phyloP scores from a whole-genome alignment of 2,329 filamentous ascomycete genomes.

The Colletotrichum truncatum region DNA sequence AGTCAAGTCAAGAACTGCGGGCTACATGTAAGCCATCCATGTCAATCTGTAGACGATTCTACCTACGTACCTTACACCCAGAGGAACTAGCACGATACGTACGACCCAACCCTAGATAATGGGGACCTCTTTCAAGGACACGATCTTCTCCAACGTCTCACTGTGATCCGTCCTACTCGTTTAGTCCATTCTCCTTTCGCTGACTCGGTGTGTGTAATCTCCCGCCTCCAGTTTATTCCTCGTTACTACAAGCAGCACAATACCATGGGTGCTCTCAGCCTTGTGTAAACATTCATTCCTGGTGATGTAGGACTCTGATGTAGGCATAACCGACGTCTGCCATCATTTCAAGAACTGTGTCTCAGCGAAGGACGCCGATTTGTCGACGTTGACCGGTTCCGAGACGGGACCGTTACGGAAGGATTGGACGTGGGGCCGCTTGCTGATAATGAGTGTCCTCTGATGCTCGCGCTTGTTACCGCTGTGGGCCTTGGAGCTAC shows the following conservation, averaged over 20 bases:
- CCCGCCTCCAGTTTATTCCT: constrained; percentile 22
- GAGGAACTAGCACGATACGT: neutral
- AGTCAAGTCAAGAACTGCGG: neutral
- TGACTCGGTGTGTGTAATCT: too few relatives aligned
- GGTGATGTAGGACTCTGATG: neutral
- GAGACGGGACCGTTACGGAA: neutral
- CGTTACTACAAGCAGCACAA: too few relatives aligned
- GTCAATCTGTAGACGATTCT: neutral
- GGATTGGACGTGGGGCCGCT: constrained; percentile 8
- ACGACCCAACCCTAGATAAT: neutral
- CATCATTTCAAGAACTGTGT: neutral
- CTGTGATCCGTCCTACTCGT: too few relatives aligned
- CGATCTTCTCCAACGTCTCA: too few relatives aligned
- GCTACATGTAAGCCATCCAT: neutral
- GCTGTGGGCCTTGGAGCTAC: constrained; percentile 70
- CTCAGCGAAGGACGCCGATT: neutral
- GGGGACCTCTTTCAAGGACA: neutral
- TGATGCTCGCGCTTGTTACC: constrained; percentile 61
- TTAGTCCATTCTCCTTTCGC: too few relatives aligned
- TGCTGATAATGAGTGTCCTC: constrained; percentile 2
- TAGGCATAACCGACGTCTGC: constrained; percentile 7
- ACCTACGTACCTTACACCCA: neutral
- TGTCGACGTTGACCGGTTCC: constrained; percentile 10
- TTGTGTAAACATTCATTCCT: neutral
- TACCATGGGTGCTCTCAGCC: too few relatives aligned